These are phyloP conservation scores for Peronospora destructor DNA, from an alignment of 352 stramenopile species.

Conservation along the genomic window DNA sequence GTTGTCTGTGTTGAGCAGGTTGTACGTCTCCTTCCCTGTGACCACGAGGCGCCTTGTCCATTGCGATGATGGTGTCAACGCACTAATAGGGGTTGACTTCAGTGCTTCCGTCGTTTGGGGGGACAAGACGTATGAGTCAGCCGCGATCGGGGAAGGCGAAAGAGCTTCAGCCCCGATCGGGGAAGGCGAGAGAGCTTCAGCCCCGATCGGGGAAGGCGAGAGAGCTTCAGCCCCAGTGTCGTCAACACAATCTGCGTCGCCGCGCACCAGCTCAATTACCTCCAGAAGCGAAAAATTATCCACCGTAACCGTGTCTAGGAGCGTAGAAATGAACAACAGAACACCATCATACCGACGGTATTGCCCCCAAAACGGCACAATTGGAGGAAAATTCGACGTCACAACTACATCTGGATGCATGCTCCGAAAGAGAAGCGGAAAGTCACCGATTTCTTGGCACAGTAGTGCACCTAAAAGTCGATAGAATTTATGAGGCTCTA, in stretches of 20 bases:
- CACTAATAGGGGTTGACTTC: conserved; percentile 23
- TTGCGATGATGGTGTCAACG: conserved; percentile 43
- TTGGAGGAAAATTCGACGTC: conserved; percentile 80
- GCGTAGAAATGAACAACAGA: conserved; percentile 74
- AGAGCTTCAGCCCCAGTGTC: conserved; percentile 30
- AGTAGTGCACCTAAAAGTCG: conserved; percentile 55
- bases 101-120: conserved; percentile 18
- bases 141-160: conserved; percentile 19
- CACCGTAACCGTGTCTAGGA: conserved; percentile 67
- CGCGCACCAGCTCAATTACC: conserved; percentile 67
- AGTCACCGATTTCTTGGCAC: conserved; percentile 63
- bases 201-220: too few species aligned
- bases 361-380: conserved; percentile 81
- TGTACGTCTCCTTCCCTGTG: conserved; percentile 80
- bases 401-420: conserved; percentile 73
- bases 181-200: too few species aligned
- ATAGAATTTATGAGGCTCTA: conserved; percentile 71
- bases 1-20: conserved; percentile 47
- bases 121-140: conserved; percentile 32
- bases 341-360: conserved; percentile 79
- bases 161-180: too few species aligned
- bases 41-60: conserved; percentile 74
- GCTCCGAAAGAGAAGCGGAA: conserved; percentile 67
- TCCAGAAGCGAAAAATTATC: conserved; percentile 67
- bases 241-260: conserved; percentile 61